Conservation (phyloP, 768 basidiomycete species). For the Boletus vermiculosoides region DNA sequence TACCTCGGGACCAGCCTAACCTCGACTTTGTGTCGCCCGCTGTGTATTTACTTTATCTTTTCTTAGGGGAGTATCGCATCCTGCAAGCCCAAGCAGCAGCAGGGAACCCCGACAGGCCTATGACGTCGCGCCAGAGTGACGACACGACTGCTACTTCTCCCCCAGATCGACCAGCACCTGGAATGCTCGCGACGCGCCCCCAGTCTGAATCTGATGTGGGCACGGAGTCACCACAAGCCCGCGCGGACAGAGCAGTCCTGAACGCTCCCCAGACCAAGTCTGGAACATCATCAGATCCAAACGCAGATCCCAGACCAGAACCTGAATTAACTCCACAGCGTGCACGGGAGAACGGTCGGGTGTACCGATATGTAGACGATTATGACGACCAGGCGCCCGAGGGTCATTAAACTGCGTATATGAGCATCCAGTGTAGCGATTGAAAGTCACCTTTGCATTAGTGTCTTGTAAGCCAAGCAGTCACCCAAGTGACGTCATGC, state of each 20-base stretch:
- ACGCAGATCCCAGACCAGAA: neutral
- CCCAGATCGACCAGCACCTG: neutral
- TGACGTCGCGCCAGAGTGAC: neutral
- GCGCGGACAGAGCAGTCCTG: neutral
- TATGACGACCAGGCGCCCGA: neutral
- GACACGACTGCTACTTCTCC: neutral
- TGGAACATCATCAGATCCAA: neutral
- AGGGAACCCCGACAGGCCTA: constrained; percentile 19
- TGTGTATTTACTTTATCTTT: too few relatives aligned
- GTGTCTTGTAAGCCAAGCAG: too few relatives aligned
- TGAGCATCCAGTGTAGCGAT: too few relatives aligned
- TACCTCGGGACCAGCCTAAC: neutral
- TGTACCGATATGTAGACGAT: neutral
- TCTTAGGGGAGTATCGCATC: constrained; percentile 29
- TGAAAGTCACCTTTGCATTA: too few relatives aligned
- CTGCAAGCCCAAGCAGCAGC: constrained; percentile 19
- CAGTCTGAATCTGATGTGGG: neutral
- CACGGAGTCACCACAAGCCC: neutral
- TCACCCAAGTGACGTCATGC: constrained; percentile 28
- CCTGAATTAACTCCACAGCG: neutral
- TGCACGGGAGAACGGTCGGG: neutral
- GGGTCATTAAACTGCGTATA: too few relatives aligned
- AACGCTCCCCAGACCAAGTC: neutral
- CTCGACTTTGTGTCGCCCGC: neutral
- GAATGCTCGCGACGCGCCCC: neutral